phyloP scores from a whole-genome alignment of 2,329 filamentous ascomycete species.

The Pyrenophora tritici-repentis region DNA sequence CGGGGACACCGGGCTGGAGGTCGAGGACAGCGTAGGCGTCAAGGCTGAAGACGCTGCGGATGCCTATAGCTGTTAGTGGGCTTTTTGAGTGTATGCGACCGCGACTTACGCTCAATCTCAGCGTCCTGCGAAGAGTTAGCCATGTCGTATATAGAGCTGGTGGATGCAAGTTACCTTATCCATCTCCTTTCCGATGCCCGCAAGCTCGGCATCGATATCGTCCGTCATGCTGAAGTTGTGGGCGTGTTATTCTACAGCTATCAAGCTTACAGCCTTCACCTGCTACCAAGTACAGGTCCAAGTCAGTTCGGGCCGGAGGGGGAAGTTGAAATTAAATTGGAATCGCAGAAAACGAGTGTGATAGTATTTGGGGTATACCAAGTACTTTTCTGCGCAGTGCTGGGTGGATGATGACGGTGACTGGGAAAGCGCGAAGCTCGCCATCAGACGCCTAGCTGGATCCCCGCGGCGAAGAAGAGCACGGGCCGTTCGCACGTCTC shows the following conservation, averaged over 20 bases:
- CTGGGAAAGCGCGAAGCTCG: neutral
- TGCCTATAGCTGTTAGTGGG: conserved; percentile 46
- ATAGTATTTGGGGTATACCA: no score
- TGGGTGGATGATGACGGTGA: conserved; percentile 3
- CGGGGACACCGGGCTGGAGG: conserved; percentile 90
- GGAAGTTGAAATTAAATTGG: no score
- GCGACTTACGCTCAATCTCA: conserved; percentile 75
- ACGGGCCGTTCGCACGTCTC: conserved; percentile 22
- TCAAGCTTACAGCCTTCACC: neutral
- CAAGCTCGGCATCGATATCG: conserved; percentile 70
- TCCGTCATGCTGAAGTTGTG: conserved; percentile 54
- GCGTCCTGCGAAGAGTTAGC: conserved; percentile 63
- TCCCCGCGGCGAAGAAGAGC: conserved; percentile 32
- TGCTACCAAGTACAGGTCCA: no score
- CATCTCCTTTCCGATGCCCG: conserved; percentile 85
- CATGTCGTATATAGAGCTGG: no score
- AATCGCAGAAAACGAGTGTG: no score
- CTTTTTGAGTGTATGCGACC: no score
- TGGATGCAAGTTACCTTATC: conserved; percentile 60
- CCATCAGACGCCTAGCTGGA: conserved; percentile 4
- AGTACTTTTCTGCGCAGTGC: no score
- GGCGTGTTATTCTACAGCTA: neutral
- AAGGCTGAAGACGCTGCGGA: conserved; percentile 84
- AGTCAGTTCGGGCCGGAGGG: neutral
- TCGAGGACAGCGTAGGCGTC: conserved; percentile 91